phyloP scores from a whole-genome alignment of 129 eudicot genomes.

The Solidago caesia region DNA sequence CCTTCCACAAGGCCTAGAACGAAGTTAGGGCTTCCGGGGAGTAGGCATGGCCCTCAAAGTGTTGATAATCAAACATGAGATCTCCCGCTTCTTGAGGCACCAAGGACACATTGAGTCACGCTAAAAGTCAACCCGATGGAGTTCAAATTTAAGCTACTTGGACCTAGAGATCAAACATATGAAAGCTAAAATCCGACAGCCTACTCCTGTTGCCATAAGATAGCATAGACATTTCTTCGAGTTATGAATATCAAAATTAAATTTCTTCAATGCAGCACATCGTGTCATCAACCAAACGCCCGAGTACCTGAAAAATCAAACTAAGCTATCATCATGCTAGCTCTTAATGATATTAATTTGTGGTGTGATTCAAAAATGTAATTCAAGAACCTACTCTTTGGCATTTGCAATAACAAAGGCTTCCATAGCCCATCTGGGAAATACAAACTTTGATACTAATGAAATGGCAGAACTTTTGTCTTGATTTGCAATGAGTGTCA shows the following conservation, averaged over 20 bases:
- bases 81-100: slow-evolving; percentile 8
- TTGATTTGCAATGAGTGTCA: slow-evolving; percentile 78
- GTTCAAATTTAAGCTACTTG: slow-evolving; percentile 14
- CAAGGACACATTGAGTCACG: neutral
- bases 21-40: neutral
- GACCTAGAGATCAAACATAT: slow-evolving; percentile 52
- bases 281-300: slow-evolving; percentile 94
- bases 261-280: slow-evolving; percentile 59
- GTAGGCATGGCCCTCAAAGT: slow-evolving; percentile 8
- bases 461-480: slow-evolving; percentile 46
- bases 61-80: slow-evolving; percentile 4
- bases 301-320: slow-evolving; percentile 45
- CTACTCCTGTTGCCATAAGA: slow-evolving; percentile 47
- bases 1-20: neutral
- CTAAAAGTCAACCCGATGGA: neutral
- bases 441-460: slow-evolving; percentile 49
- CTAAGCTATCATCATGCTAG: neutral
- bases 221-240: slow-evolving; percentile 46
- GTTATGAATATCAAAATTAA: slow-evolving; percentile 51
- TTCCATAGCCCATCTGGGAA: slow-evolving; percentile 93
- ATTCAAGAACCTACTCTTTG: slow-evolving; percentile 50
- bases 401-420: slow-evolving; percentile 90
- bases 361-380: neutral
- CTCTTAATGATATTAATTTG: neutral
- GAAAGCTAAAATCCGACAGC: slow-evolving; percentile 63